A percentile compares a stretch with the other conserved stretches of the same genome.
Conservation (phyloP, 2,329 filamentous ascomycete genomes). For the Penicillium sp. region DNA sequence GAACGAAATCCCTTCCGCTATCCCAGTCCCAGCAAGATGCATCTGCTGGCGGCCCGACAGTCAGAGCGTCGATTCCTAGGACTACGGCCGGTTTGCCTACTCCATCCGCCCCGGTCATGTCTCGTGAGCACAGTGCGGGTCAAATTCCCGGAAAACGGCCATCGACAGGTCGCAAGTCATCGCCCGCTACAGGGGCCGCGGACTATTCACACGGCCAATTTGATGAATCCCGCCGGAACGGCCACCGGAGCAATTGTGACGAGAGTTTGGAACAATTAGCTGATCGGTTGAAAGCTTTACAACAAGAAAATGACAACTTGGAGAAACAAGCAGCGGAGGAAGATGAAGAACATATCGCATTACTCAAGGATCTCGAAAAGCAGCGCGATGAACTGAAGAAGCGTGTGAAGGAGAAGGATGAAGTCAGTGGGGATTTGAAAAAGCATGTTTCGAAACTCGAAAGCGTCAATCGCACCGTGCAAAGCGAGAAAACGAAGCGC, state of each 20-base stretch:
- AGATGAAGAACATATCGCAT: conserved; percentile 69
- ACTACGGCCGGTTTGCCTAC: conserved; percentile 60
- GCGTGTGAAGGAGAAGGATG: conserved; percentile 84
- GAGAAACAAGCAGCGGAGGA: conserved; percentile 69
- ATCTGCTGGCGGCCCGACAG: conserved; percentile 44
- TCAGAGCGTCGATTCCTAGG: conserved; percentile 58
- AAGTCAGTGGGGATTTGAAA: conserved; percentile 81
- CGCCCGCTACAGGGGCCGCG: conserved; percentile 64
- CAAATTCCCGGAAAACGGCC: conserved; percentile 62
- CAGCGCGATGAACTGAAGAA: conserved; percentile 80
- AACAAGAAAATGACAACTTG: conserved; percentile 81
- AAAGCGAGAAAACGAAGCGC: conserved; percentile 77
- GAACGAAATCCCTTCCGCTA: conserved; percentile 64
- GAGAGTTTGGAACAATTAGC: conserved; percentile 77
- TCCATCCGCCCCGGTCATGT: conserved; percentile 63
- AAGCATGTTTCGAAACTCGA: conserved; percentile 79
- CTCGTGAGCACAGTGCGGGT: conserved; percentile 67
- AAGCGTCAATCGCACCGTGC: conserved; percentile 76
- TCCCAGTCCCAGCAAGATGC: conserved; percentile 43
- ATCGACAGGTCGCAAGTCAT: conserved; percentile 74
- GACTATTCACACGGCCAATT: conserved; percentile 46
- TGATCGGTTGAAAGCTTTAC: conserved; percentile 75
- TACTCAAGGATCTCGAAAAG: conserved; percentile 69
- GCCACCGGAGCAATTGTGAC: conserved; percentile 58
- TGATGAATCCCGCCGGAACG: conserved; percentile 44